Evolutionary conservation across 2,329 filamentous ascomycete species (phyloP).

Genomic region (Uncinocarpus reesii): DNA sequence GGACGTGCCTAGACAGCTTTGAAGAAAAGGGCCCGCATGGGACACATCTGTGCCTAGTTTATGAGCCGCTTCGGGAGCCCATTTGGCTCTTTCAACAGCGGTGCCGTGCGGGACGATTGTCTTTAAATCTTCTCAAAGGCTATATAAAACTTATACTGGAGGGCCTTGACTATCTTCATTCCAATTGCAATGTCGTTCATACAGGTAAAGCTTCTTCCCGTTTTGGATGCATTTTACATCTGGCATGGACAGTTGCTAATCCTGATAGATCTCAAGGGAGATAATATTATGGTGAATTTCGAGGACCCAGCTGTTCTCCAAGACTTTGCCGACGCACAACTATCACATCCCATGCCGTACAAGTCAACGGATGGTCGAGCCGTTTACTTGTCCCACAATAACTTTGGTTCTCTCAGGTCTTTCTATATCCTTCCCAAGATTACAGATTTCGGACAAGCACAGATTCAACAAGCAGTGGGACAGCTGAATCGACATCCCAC

Average conservation of each 20-base stretch:
- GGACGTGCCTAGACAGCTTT: slow-evolving; percentile 17
- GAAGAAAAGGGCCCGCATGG: slow-evolving; percentile 11
- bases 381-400: slow-evolving; percentile 21
- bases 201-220: slow-evolving; percentile 22
- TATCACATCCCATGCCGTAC: slow-evolving; percentile 10
- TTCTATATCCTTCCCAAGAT: slow-evolving; percentile 17
- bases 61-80: slow-evolving; percentile 8
- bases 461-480: slow-evolving; percentile 21
- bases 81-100: not conserved
- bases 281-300: slow-evolving; percentile 29
- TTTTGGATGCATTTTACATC: no score
- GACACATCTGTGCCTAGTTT: slow-evolving; percentile 12
- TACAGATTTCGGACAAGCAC: slow-evolving; percentile 18
- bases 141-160: slow-evolving; percentile 26
- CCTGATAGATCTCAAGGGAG: slow-evolving; percentile 28
- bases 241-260: not conserved
- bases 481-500: slow-evolving; percentile 21
- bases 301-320: slow-evolving; percentile 19
- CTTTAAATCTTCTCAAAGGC: slow-evolving; percentile 22
- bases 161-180: slow-evolving; percentile 34
- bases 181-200: slow-evolving; percentile 31
- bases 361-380: slow-evolving; percentile 17
- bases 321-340: slow-evolving; percentile 18
- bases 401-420: slow-evolving; percentile 19
- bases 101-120: slow-evolving; percentile 14